These are phyloP conservation scores for Xylariaceae sp. DNA, from an alignment of 2,329 filamentous ascomycete species.

Conservation along the genomic window DNA sequence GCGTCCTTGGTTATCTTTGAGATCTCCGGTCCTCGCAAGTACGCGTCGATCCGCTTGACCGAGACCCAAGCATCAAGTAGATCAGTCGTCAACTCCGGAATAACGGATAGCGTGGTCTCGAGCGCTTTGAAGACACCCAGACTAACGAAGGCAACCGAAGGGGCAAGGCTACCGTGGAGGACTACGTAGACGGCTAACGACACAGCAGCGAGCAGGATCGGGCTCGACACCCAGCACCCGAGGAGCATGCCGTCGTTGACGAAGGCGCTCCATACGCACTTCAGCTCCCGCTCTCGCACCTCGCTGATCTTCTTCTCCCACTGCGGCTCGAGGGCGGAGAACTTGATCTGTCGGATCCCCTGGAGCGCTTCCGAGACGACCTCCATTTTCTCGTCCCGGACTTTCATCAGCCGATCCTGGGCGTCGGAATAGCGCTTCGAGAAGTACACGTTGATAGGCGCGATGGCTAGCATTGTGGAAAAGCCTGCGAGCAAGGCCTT, in stretches of 20 bases:
- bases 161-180: constrained; percentile 63
- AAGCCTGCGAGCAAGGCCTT: constrained; percentile 68
- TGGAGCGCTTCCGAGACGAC: constrained; percentile 76
- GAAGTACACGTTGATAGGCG: constrained; percentile 69
- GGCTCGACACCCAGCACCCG: constrained; percentile 72
- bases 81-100: constrained; percentile 74
- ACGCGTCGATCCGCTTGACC: constrained; percentile 70
- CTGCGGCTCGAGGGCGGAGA: constrained; percentile 73
- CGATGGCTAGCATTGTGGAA: constrained; percentile 62
- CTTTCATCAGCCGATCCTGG: constrained; percentile 73
- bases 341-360: constrained; percentile 84
- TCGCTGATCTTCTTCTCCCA: constrained; percentile 73
- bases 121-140: constrained; percentile 75
- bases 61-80: constrained; percentile 75
- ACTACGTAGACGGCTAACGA: constrained; percentile 70
- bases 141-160: constrained; percentile 78
- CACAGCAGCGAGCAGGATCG: constrained; percentile 72
- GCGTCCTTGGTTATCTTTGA: constrained; percentile 56
- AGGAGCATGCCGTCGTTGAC: constrained; percentile 64
- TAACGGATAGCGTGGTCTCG: constrained; percentile 68
- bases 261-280: constrained; percentile 68
- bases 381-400: constrained; percentile 73
- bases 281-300: constrained; percentile 68
- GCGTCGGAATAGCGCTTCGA: constrained; percentile 66
- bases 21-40: constrained; percentile 69